phyloP scores from a whole-genome alignment of 441 rosid species.

The Melastoma candidum region DNA sequence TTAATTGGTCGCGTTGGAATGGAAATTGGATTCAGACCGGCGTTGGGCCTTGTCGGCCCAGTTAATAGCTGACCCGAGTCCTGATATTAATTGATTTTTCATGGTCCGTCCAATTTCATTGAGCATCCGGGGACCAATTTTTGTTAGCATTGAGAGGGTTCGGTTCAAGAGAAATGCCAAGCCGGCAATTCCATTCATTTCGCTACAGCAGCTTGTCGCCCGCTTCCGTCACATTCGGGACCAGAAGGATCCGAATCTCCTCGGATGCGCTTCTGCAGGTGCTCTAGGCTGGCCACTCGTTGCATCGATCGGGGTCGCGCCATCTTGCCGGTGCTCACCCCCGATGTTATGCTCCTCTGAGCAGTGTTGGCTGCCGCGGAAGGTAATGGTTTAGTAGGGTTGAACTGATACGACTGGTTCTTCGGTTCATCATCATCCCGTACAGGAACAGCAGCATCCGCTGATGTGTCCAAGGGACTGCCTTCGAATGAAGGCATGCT shows the following conservation, averaged over 20 bases:
- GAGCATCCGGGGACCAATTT: too few species aligned
- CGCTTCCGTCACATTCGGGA: conserved; percentile 21
- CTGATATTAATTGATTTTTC: too few species aligned
- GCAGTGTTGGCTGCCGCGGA: conserved; percentile 26
- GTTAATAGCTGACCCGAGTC: too few species aligned
- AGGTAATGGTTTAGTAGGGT: conserved; percentile 17
- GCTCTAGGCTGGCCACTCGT: conserved; percentile 89
- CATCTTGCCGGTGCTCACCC: conserved; percentile 31
- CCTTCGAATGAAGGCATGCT: conserved; percentile 34
- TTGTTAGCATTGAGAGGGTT: too few species aligned
- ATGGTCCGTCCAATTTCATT: too few species aligned
- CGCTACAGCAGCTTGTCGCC: conserved; percentile 17
- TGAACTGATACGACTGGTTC: conserved; percentile 25
- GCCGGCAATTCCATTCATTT: conserved; percentile 1
- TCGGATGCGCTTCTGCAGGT: conserved; percentile 71
- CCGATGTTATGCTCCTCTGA: conserved; percentile 13
- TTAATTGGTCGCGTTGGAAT: too few species aligned
- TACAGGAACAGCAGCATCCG: conserved; percentile 46
- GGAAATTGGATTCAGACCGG: too few species aligned
- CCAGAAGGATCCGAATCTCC: conserved; percentile 19
- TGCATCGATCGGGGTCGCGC: conserved; percentile 60
- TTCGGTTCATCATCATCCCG: conserved; percentile 27
- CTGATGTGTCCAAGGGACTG: conserved; percentile 43
- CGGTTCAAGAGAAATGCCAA: too few species aligned
- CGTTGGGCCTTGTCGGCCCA: too few species aligned